phyloP scores from a whole-genome alignment of 768 basidiomycete genomes.

The Amanita molliuscula region DNA sequence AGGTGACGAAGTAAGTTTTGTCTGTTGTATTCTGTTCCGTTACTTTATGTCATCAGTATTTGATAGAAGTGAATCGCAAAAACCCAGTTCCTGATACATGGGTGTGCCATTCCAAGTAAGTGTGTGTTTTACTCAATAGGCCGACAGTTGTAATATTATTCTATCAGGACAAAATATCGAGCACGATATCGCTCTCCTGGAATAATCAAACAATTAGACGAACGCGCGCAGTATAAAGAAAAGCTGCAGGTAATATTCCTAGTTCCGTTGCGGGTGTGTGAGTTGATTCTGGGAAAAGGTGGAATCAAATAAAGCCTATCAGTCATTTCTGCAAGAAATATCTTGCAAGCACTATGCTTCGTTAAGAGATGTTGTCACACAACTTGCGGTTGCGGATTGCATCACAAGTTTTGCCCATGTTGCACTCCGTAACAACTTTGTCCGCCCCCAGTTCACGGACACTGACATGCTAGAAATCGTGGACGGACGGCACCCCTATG shows the following conservation, averaged over 20 bases:
- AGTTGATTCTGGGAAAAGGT: constrained; percentile 20
- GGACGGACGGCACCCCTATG: constrained; percentile 91
- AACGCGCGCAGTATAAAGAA: constrained; percentile 70
- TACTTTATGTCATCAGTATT: constrained; percentile 36
- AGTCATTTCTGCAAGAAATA: constrained; percentile 61
- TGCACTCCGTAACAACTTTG: constrained; percentile 66
- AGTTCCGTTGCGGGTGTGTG: not conserved
- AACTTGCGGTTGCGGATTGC: constrained; percentile 81
- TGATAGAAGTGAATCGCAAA: constrained; percentile 66
- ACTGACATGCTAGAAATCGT: constrained; percentile 61
- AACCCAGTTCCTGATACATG: constrained; percentile 44
- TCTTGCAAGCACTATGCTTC: constrained; percentile 54
- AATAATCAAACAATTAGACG: constrained; percentile 48
- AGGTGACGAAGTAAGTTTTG: constrained; percentile 52
- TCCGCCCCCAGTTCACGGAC: constrained; percentile 65
- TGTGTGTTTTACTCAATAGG: not conserved
- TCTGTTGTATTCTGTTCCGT: not conserved
- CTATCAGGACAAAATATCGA: constrained; percentile 53
- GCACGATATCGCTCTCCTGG: constrained; percentile 72
- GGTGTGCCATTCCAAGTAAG: constrained; percentile 57
- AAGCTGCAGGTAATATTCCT: constrained; percentile 33
- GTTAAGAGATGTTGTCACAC: constrained; percentile 67
- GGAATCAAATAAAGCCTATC: constrained; percentile 57
- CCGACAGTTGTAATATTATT: not conserved
- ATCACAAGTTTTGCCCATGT: constrained; percentile 76